A percentile compares a stretch with the other conserved stretches of the same genome.
Conservation (phyloP, 2,329 filamentous ascomycete species). For the Beauveria sp. region DNA sequence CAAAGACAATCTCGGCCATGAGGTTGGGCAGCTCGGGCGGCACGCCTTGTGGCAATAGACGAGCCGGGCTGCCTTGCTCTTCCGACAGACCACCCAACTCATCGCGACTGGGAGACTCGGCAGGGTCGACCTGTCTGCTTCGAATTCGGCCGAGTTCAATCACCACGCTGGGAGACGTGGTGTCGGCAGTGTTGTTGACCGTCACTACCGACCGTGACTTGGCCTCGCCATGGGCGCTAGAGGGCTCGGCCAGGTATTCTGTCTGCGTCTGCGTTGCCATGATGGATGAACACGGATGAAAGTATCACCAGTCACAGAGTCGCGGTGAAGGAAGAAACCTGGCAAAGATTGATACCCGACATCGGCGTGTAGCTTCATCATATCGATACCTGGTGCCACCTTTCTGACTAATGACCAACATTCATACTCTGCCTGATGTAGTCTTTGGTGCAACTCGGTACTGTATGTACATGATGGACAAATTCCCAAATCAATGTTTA, state of each 20-base stretch:
- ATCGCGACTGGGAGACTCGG: background rate
- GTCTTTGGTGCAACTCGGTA: background rate
- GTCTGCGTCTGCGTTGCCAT: constrained; percentile 5
- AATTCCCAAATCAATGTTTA: too few species aligned
- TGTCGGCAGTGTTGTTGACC: background rate
- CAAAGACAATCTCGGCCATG: constrained; percentile 10
- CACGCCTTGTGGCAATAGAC: constrained; percentile 9
- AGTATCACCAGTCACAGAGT: background rate
- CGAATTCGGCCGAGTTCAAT: constrained; percentile 10
- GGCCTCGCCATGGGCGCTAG: background rate
- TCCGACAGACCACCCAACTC: background rate
- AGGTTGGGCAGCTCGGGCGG: constrained; percentile 11
- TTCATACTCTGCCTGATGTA: background rate
- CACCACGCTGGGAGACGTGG: background rate
- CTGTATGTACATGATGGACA: background rate
- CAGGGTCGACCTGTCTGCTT: constrained; percentile 9
- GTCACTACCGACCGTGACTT: background rate
- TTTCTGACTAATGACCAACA: background rate
- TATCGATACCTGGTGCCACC: background rate
- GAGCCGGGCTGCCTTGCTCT: constrained; percentile 9
- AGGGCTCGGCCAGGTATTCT: background rate
- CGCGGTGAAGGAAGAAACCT: background rate
- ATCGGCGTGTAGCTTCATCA: background rate
- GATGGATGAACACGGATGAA: background rate
- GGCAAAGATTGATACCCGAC: background rate